Base-by-base conservation (phyloP, 2,329 filamentous ascomycete species). In the Didymella exigua region DNA sequence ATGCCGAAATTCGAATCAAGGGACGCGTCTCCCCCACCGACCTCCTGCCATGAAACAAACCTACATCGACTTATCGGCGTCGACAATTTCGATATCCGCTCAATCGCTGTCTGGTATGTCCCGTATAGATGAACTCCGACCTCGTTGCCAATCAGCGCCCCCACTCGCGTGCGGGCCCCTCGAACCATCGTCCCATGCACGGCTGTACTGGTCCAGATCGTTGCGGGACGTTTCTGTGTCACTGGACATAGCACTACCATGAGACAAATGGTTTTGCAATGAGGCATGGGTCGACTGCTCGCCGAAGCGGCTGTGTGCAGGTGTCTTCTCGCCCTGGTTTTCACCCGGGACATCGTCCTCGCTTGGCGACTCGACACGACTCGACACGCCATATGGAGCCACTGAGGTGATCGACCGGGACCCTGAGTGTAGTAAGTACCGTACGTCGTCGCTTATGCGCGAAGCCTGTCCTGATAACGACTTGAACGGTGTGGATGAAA, bases 221-320 rank as follows among this genome's bases (percentile, higher is more conserved):
- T 46, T 52, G 58, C 60, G 54, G 49, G 55, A 63, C 61, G 56
- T 63, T 62, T 45, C 56, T 51, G 59, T 54, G 34, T 54, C 48
- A 61, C 55, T 54, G 37, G 44, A 58, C 44, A 58, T 48, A 38
- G 54, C 56, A 45, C 36, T 58, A 47, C 56, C 55, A 55, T 50
- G 29, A 53, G 63, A 69, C 59, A 58, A 60, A 55, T 70, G 65
- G 61, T 69, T 67, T 38, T 58, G 56, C 38, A 70, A 50, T 49
- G 60, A 67, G 14, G 59, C 62, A 48, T 65, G 63, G 62, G 55
- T 66, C 38, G 52, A 61, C 30, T 45, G 42, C 49, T 59, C 54
- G 48, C 60, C 62, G 49, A 60, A 61, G 33, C 18, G 41, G 46
- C 45, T 40, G 10, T 18, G 18, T 47, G 41, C 41, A 47, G 48